phyloP scores from a whole-genome alignment of 1,284 basidiomycete species.

The Termitomyces sp. region DNA sequence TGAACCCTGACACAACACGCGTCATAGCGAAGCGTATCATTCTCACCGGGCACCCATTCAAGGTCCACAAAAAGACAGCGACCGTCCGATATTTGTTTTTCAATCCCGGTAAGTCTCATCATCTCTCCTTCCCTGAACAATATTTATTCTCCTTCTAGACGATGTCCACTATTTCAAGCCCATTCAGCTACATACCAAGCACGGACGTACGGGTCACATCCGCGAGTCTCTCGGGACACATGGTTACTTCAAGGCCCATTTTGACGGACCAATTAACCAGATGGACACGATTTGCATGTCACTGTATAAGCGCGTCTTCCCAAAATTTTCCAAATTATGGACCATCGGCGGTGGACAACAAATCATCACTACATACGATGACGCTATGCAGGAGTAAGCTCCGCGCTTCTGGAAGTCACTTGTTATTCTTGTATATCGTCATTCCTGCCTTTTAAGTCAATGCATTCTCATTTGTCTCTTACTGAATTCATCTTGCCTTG shows the following conservation, averaged over 20 bases:
- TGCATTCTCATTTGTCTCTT: not conserved
- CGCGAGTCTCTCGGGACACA: conserved; percentile 94
- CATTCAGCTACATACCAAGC: conserved; percentile 90
- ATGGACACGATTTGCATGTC: conserved; percentile 95
- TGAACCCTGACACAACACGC: conserved; percentile 87
- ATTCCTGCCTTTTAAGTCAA: not conserved
- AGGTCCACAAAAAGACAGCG: conserved; percentile 96
- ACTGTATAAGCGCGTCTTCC: conserved; percentile 87
- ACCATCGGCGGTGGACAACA: conserved; percentile 19
- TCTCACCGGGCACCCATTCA: conserved; percentile 94
- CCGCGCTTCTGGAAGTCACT: not conserved
- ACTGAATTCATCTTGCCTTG: not conserved
- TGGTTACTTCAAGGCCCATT: conserved; percentile 97
- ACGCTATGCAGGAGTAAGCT: conserved; percentile 34
- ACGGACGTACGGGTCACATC: conserved; percentile 90
- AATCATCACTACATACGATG: conserved; percentile 14
- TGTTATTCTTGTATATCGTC: not conserved
- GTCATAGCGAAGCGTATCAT: conserved; percentile 91
- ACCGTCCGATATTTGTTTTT: conserved; percentile 99
- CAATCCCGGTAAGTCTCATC: conserved; percentile 58
- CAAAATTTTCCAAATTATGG: conserved; percentile 71
- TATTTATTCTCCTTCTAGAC: conserved; percentile 39
- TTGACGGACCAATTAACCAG: conserved; percentile 92
- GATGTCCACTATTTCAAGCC: conserved; percentile 94
- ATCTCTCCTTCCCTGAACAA: conserved; percentile 2